Conservation (phyloP, 2,329 filamentous ascomycete species). For the Tolypocladium inflatum region DNA sequence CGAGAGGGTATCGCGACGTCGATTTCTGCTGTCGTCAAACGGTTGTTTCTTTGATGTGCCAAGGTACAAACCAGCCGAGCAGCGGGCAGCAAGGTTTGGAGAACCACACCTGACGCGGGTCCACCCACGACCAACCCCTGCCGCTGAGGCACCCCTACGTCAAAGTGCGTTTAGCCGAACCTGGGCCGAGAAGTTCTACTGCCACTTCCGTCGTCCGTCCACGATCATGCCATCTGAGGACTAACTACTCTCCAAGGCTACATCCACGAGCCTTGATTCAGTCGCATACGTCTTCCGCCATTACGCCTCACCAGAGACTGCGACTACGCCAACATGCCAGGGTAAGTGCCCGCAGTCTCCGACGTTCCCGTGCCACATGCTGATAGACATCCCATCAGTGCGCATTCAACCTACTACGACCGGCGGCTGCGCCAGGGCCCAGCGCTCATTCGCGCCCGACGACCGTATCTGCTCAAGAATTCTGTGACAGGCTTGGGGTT, state of each 20-base stretch:
- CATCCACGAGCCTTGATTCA: not conserved
- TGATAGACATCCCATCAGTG: slow-evolving; percentile 21
- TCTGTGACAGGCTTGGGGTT: slow-evolving; percentile 69
- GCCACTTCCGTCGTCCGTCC: not conserved
- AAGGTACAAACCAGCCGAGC: not conserved
- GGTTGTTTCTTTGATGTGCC: not conserved
- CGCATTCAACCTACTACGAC: slow-evolving; percentile 77
- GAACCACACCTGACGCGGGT: not conserved
- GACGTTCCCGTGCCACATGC: not conserved
- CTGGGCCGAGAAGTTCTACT: not conserved
- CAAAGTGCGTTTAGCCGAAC: not conserved
- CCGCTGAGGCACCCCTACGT: not conserved
- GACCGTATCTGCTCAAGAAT: slow-evolving; percentile 89
- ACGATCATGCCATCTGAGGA: not conserved
- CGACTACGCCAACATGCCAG: not conserved
- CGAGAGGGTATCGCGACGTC: not conserved
- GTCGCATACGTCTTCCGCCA: not conserved
- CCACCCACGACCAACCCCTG: not conserved
- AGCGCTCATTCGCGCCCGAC: slow-evolving; percentile 81
- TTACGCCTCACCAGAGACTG: not conserved
- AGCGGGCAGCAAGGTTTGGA: not conserved
- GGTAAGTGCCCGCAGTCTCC: not conserved
- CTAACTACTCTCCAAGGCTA: not conserved
- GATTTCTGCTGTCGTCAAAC: not conserved
- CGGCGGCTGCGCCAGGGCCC: slow-evolving; percentile 75